These are phyloP conservation scores for Verticillium tricorpus DNA, from an alignment of 2,329 filamentous ascomycete genomes.

Conservation along the genomic window DNA sequence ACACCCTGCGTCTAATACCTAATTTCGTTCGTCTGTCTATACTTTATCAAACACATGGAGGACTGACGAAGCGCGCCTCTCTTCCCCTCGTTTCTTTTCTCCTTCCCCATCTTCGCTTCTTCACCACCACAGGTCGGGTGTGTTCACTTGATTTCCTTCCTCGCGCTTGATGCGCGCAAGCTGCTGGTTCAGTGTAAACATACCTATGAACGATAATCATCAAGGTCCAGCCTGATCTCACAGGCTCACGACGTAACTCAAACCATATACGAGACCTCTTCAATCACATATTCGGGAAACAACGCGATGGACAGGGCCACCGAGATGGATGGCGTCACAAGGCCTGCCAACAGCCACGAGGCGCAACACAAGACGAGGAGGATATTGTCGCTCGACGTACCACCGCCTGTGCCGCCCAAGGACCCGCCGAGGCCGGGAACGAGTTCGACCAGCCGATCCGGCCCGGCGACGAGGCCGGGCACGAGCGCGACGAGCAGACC, in stretches of 20 bases:
- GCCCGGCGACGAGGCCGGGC: neutral
- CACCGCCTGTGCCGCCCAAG: slow-evolving; percentile 8
- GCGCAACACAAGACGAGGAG: neutral
- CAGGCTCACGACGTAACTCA: neutral
- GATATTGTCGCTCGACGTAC: slow-evolving; percentile 2
- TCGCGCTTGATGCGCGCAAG: neutral
- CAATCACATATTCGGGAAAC: neutral
- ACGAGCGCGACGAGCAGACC: neutral
- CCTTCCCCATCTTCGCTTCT: neutral
- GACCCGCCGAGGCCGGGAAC: slow-evolving; percentile 2
- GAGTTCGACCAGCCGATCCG: neutral
- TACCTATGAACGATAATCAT: neutral
- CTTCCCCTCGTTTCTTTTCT: neutral
- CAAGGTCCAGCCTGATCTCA: neutral
- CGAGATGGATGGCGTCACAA: neutral
- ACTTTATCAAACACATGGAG: neutral
- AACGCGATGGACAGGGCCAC: neutral
- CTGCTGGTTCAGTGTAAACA: neutral
- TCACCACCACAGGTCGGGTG: neutral
- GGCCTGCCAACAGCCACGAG: neutral
- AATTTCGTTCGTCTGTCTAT: neutral
- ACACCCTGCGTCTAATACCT: neutral
- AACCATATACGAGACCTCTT: neutral
- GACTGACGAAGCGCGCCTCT: neutral
- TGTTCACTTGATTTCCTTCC: neutral